Base-by-base conservation (phyloP, 2,329 filamentous ascomycete genomes). In the Fusarium globosum region DNA sequence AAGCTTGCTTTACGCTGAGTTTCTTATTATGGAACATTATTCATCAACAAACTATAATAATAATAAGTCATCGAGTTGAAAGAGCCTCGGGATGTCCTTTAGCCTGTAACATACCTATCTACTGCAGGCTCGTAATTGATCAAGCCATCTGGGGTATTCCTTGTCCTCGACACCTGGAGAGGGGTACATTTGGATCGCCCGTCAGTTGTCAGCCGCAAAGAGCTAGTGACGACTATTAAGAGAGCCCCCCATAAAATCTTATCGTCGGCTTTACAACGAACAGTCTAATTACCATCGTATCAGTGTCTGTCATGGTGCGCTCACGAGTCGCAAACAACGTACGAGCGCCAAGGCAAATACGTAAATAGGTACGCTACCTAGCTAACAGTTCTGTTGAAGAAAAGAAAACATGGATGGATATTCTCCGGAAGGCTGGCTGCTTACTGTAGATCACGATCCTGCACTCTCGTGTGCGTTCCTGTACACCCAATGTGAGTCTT, bases 151-250 rank as follows among this genome's bases (percentile, higher is more conserved):
- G 3, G 61, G 41, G 46, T 36, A 39, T 21, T 43, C 43, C 28
- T 41, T 46, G 35, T 59, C 30, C 28, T 52, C 12, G 21, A 20
- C 56, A 21, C 21, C 39, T 20, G 39, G 30, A 61, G 38, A 65
- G 65, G 61, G 57, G 58, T 59, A 57, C 28, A 61, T 70, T 71
- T 61, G 41, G 66, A 73, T 73, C 69, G 39, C 52, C 71, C 30
- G 33, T 68, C 57, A 61, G 42, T 71, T 71, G 41, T 73, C 61
- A 74, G 71, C 67, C 71, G 67, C 71, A 73, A 61, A 56, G 42
- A 68, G 33, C 48, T 45, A 71, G 49, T 30, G 13, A 35, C 21
- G 33, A 14, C 42, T 42, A 53, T 52, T 13, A 39, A 35, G 28
- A 33, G 21, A 39, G 16, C 38, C 33, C 36, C 51, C 59, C 41